Percentiles rank a stretch among this genome's conserved stretches.
Conservation (phyloP, 805 yeast genomes). For the Candida germanica region DNA sequence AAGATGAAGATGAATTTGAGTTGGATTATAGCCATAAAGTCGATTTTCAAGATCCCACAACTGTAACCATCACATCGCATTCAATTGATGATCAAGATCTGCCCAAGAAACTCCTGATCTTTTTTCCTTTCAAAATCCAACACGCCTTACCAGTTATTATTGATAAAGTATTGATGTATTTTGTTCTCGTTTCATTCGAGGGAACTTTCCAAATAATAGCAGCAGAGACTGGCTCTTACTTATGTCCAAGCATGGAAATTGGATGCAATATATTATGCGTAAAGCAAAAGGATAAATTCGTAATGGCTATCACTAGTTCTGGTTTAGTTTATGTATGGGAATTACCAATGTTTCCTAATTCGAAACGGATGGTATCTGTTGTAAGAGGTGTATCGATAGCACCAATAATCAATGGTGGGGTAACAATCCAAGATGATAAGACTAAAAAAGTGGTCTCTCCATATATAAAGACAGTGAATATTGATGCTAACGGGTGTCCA, state of each 20-base stretch:
- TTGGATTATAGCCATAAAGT: slow-evolving; percentile 32
- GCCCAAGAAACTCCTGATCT: slow-evolving; percentile 34
- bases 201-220: slow-evolving; percentile 51
- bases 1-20: slow-evolving; percentile 33
- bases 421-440: slow-evolving; percentile 11
- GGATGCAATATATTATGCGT: slow-evolving; percentile 46
- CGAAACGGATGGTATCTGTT: slow-evolving; percentile 23
- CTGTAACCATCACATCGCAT: slow-evolving; percentile 42
- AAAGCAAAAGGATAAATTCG: slow-evolving; percentile 26
- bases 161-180: slow-evolving; percentile 34
- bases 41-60: slow-evolving; percentile 46
- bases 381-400: slow-evolving; percentile 50
- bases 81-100: slow-evolving; percentile 27
- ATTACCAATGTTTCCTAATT: slow-evolving; percentile 21
- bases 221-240: slow-evolving; percentile 42
- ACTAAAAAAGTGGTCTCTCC: slow-evolving; percentile 12
- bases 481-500: slow-evolving; percentile 40
- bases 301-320: slow-evolving; percentile 47
- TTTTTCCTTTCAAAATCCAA: slow-evolving; percentile 47
- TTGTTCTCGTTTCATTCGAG: slow-evolving; percentile 56
- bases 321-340: slow-evolving; percentile 54
- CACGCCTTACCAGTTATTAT: slow-evolving; percentile 42
- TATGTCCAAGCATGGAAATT: slow-evolving; percentile 49
- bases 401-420: slow-evolving; percentile 43
- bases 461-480: slow-evolving; percentile 24